Evolutionary conservation across 2,329 filamentous ascomycete species (phyloP).

Genomic region (Cephalotrichum gorgonifer): DNA sequence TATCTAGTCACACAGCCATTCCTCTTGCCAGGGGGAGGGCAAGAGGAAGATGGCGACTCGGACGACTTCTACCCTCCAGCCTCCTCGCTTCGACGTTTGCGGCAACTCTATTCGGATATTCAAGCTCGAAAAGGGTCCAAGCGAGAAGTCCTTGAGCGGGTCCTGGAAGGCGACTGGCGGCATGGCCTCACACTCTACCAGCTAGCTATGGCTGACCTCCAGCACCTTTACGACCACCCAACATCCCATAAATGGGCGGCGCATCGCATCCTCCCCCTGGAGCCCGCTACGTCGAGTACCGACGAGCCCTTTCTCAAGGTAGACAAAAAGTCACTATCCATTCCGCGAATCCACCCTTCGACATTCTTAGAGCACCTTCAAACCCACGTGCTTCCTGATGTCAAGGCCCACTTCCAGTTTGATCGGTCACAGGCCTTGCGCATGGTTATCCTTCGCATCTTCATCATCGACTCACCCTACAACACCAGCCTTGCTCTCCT

Average conservation of each 20-base stretch:
- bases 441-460: conserved; percentile 65
- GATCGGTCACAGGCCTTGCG: conserved; percentile 60
- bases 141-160: conserved; percentile 52
- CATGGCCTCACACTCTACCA: conserved; percentile 55
- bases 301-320: conserved; percentile 28
- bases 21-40: conserved; percentile 27
- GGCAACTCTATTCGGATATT: conserved; percentile 51
- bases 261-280: conserved; percentile 46
- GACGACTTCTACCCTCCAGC: conserved; percentile 62
- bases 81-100: conserved; percentile 54
- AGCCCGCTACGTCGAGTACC: conserved; percentile 7
- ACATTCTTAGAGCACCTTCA: conserved; percentile 72
- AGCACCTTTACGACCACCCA: conserved; percentile 56
- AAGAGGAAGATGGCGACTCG: conserved; percentile 41
- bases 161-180: conserved; percentile 60
- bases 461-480: conserved; percentile 73
- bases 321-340: conserved; percentile 34
- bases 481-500: conserved; percentile 45
- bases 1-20: conserved; percentile 38
- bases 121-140: conserved; percentile 50
- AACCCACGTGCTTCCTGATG: conserved; percentile 61
- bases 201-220: conserved; percentile 58
- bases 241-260: conserved; percentile 54
- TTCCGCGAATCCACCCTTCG: conserved; percentile 69
- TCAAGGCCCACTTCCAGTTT: conserved; percentile 77